phyloP scores from a whole-genome alignment of 2,329 filamentous ascomycete species.

The Clarireedia sp. region DNA sequence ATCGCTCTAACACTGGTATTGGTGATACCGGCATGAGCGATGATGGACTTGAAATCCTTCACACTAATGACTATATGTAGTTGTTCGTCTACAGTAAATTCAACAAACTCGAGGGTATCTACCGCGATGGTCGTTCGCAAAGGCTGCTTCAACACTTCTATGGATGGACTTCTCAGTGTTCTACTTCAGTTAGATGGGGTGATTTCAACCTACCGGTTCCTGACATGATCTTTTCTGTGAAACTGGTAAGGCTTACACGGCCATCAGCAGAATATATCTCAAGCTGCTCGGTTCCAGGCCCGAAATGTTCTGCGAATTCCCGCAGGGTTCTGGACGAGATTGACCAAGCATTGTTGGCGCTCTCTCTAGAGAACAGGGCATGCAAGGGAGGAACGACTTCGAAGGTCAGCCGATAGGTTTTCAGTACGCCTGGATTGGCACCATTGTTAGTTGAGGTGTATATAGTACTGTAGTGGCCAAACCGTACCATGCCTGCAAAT shows the following conservation, averaged over 20 bases:
- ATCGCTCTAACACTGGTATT: slow-evolving; percentile 58
- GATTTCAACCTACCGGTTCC: slow-evolving; percentile 44
- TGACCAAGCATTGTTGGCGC: slow-evolving; percentile 62
- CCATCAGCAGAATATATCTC: slow-evolving; percentile 67
- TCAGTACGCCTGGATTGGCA: slow-evolving; percentile 51
- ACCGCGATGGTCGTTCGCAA: slow-evolving; percentile 73
- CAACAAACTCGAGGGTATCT: slow-evolving; percentile 68
- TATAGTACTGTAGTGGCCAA: neutral
- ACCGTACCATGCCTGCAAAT: slow-evolving; percentile 59
- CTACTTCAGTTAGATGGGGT: neutral
- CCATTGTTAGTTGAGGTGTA: slow-evolving; percentile 3
- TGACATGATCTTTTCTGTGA: slow-evolving; percentile 69
- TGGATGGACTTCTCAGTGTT: neutral
- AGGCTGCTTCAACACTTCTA: slow-evolving; percentile 71
- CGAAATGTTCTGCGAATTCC: slow-evolving; percentile 74
- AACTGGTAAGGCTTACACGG: slow-evolving; percentile 68
- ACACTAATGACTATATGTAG: slow-evolving; percentile 75
- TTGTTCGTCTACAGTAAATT: slow-evolving; percentile 65
- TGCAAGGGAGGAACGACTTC: slow-evolving; percentile 67
- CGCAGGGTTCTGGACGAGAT: slow-evolving; percentile 64
- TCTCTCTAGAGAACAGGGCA: slow-evolving; percentile 62
- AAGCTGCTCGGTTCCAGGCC: slow-evolving; percentile 70
- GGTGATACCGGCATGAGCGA: slow-evolving; percentile 64
- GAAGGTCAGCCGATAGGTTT: slow-evolving; percentile 69
- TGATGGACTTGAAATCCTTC: slow-evolving; percentile 74